phyloP scores from a whole-genome alignment of 148 eudicot species.

The Cornus suecica region DNA sequence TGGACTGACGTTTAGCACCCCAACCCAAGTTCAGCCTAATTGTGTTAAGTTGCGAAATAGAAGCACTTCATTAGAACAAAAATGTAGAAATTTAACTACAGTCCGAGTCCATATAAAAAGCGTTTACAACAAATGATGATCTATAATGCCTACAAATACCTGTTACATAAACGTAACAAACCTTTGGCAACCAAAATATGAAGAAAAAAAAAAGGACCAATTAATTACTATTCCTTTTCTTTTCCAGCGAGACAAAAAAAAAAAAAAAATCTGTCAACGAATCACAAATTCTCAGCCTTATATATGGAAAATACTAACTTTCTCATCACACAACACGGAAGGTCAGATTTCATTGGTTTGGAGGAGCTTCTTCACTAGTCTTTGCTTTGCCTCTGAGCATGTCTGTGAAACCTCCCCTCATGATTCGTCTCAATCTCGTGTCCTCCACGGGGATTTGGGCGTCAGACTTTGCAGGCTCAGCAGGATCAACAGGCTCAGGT shows the following conservation, averaged over 20 bases:
- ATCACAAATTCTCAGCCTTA: background rate
- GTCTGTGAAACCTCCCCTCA: conserved; percentile 86
- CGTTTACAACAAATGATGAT: no score
- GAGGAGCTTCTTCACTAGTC: conserved; percentile 43
- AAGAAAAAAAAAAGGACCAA: no score
- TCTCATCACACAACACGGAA: background rate
- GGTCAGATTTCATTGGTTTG: conserved; percentile 23
- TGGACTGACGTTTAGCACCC: no score
- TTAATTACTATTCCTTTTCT: background rate
- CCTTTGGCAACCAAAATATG: no score
- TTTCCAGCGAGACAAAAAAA: no score
- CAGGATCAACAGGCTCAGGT: conserved; percentile 40
- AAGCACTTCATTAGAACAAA: no score
- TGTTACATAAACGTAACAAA: no score
- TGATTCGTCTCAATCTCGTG: conserved; percentile 81
- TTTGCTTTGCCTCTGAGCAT: conserved; percentile 73
- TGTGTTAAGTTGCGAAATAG: no score
- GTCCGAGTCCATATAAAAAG: no score
- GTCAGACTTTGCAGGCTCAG: conserved; percentile 39
- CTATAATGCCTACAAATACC: no score
- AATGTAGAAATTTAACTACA: no score
- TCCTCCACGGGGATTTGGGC: conserved; percentile 61
- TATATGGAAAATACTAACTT: background rate
- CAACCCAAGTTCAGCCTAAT: no score
- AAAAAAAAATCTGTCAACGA: background rate